Percentiles rank a stretch among this genome's conserved stretches.
These are phyloP conservation scores for Russula olivacea DNA, from an alignment of 768 basidiomycete species.

Conservation along the genomic window DNA sequence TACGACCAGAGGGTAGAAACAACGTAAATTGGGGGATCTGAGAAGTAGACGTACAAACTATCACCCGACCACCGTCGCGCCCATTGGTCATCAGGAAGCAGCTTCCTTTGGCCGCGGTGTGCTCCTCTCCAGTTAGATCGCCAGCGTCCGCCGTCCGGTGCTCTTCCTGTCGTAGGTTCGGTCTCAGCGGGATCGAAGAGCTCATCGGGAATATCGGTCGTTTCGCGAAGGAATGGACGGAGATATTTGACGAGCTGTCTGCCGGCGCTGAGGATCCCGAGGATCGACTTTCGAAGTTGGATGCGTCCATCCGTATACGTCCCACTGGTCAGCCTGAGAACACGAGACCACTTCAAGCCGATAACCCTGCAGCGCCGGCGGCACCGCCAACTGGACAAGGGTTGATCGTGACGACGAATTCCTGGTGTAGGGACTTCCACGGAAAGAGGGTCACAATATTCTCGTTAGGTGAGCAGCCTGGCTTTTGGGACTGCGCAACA, in stretches of 20 bases:
- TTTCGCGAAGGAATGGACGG: conserved; percentile 18
- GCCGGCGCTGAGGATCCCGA: background rate
- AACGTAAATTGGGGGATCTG: too few species aligned
- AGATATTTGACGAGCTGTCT: conserved; percentile 16
- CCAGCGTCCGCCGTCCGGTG: background rate
- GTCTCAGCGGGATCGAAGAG: conserved; percentile 7
- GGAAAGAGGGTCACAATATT: too few species aligned
- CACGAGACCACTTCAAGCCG: background rate
- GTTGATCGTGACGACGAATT: too few species aligned
- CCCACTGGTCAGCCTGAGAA: background rate
- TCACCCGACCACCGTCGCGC: background rate
- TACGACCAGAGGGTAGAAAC: too few species aligned
- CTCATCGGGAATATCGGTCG: conserved; percentile 14
- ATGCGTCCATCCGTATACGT: background rate
- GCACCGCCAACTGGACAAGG: too few species aligned
- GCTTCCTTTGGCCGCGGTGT: background rate
- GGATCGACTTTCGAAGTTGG: background rate
- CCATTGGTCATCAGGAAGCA: conserved; percentile 6
- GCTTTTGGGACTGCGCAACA: too few species aligned
- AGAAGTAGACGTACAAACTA: too few species aligned
- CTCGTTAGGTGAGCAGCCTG: too few species aligned
- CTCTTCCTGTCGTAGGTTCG: background rate
- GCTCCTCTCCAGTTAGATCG: background rate
- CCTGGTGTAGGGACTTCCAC: too few species aligned
- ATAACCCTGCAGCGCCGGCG: background rate